Evolutionary conservation across 1,139 yeast genomes (phyloP).

Genomic region (Candida tropicalis): DNA sequence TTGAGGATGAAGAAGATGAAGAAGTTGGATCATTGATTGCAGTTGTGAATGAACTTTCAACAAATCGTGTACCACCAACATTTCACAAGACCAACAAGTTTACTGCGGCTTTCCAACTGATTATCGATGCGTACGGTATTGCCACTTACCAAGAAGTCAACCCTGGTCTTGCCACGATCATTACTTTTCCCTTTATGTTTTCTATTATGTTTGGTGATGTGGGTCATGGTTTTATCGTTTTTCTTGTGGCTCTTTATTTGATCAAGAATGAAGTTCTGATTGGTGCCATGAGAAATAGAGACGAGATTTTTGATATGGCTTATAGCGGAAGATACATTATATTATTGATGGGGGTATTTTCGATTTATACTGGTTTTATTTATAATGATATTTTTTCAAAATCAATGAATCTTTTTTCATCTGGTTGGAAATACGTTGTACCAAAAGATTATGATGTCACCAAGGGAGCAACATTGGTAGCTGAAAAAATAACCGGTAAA

Average conservation of each 20-base stretch:
- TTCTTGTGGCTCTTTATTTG: conserved; percentile 69
- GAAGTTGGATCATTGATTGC: conserved; percentile 39
- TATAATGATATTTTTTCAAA: conserved; percentile 93
- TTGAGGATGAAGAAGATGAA: conserved; percentile 25
- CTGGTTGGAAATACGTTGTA: conserved; percentile 85
- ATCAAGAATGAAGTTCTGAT: conserved; percentile 70
- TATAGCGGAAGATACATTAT: conserved; percentile 88
- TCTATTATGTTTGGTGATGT: conserved; percentile 99
- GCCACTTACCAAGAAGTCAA: conserved; percentile 95
- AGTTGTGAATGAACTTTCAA: conserved; percentile 76
- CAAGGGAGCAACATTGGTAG: conserved; percentile 53
- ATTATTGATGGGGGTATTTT: conserved; percentile 87
- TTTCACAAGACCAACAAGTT: conserved; percentile 89
- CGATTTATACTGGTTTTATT: conserved; percentile 90
- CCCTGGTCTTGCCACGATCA: conserved; percentile 92
- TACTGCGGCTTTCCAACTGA: conserved; percentile 87
- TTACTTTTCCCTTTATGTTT: conserved; percentile 98
- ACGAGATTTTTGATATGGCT: conserved; percentile 97
- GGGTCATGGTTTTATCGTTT: conserved; percentile 89
- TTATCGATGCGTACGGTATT: conserved; percentile 93
- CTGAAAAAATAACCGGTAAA: conserved; percentile 54
- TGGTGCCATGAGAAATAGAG: conserved; percentile 68
- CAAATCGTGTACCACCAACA: conserved; percentile 91
- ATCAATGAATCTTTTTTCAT: conserved; percentile 79
- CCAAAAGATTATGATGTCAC: conserved; percentile 73